Evolutionary conservation across 2,329 filamentous ascomycete species (phyloP).

Genomic region (Tolypocladium inflatum): DNA sequence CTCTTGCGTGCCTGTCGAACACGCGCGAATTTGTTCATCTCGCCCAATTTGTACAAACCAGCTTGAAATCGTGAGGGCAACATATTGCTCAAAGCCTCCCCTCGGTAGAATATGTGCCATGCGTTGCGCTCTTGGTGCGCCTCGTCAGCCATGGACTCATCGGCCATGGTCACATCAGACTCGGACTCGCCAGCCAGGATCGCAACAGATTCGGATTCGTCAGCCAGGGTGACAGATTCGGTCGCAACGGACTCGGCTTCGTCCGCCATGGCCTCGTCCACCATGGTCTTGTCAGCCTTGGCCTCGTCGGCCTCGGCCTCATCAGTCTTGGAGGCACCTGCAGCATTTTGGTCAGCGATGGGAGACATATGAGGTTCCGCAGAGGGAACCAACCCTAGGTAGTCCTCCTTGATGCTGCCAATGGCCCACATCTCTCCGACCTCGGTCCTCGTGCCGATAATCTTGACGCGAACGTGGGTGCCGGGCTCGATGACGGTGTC

Average conservation of each 20-base stretch:
- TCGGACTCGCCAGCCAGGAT: neutral
- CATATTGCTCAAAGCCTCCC: neutral
- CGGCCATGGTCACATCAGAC: neutral
- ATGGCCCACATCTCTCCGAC: conserved; percentile 95
- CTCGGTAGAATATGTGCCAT: neutral
- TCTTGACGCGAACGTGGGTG: conserved; percentile 86
- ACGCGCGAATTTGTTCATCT: neutral
- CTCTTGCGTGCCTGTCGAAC: neutral
- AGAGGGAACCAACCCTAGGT: conserved; percentile 46
- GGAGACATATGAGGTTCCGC: neutral
- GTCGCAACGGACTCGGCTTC: neutral
- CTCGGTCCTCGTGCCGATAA: conserved; percentile 88
- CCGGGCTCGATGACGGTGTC: conserved; percentile 91
- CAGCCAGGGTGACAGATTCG: neutral
- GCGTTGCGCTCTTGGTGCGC: neutral
- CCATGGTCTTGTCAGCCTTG: neutral
- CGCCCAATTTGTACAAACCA: neutral
- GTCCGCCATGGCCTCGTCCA: neutral
- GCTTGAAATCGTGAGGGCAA: neutral
- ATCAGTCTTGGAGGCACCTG: conserved; percentile 16
- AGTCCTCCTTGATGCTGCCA: conserved; percentile 87
- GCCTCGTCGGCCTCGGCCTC: neutral
- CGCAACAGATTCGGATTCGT: neutral
- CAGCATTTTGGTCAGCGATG: conserved; percentile 6
- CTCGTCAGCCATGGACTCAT: neutral